Base-by-base conservation (phyloP, 768 basidiomycete genomes). In the Amanita brunnescens region DNA sequence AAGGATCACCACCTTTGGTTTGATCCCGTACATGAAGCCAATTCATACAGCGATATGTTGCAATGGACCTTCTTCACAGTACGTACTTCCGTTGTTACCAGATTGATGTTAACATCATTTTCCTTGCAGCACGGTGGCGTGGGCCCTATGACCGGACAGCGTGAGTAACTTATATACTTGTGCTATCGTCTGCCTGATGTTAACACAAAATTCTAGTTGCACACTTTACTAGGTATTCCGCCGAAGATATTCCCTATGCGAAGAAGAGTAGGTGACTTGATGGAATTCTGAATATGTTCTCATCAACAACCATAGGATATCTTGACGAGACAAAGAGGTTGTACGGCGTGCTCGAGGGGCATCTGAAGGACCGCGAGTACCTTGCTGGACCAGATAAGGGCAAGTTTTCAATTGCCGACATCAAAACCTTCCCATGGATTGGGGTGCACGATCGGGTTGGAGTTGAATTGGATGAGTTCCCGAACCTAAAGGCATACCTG, bases 51-150 rank as follows among this genome's bases (percentile, higher is more conserved):
- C 59, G 83, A 85, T 66, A 73, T 80, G 69, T 60, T 89, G 23
- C 88, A 90, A 60, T 94, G 90, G 92, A 80, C 91, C 47, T 90
- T 91, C 71, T 93, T 91, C 57, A 76, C 81, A 18, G 85, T 84
- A 54, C 51, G 62, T 53, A 30, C 18, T 10, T 18, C 33, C 33
- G 49, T 23, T 18, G 20, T 26, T 2, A n/a, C 14, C 21, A 9
- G 5, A 16, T 24, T 21, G n/a, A 18, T 9, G 26, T 20, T 51
- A 24, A 34, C 13, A 32, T 38, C 40, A 3, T 29, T 29, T 29
- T 7, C 38, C 14, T 29, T 39, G 6, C 61, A 87, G 83, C 86
- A 89, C 61, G 88, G 86, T 2, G 88, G 84, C 24, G 64, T 89
- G 14, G 88, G 87, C 24, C 87, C 89, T n/a, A 92, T 90, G 87